Evolutionary conservation across 805 yeast species (phyloP).

Genomic region (Ogataea minuta): DNA sequence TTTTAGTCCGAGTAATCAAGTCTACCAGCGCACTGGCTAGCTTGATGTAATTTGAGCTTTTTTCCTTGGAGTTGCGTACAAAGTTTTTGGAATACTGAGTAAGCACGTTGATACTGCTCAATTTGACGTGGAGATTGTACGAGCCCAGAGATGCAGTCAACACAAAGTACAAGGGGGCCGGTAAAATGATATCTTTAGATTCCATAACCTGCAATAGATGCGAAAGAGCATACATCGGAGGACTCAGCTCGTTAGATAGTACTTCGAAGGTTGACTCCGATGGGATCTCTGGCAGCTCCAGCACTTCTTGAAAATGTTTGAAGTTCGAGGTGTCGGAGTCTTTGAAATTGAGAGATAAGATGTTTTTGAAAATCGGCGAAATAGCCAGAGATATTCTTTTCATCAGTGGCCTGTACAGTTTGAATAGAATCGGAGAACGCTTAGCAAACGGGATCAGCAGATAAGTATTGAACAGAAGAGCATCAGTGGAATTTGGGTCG

Average conservation of each 20-base stretch:
- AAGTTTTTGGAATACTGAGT: conserved; percentile 26
- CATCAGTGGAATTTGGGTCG: conserved; percentile 6
- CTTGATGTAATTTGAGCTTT: conserved; percentile 22
- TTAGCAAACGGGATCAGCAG: conserved; percentile 28
- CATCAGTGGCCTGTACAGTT: conserved; percentile 24
- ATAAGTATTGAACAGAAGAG: conserved; percentile 24
- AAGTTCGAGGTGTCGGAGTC: conserved; percentile 14
- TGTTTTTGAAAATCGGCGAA: conserved; percentile 23
- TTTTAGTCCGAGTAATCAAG: conserved; percentile 23
- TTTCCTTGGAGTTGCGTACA: conserved; percentile 12
- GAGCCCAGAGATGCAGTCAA: conserved; percentile 26
- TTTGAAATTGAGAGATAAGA: conserved; percentile 20
- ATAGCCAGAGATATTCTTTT: conserved; percentile 20
- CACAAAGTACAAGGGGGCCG: conserved; percentile 29
- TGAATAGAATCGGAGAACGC: conserved; percentile 8
- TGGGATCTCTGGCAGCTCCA: conserved; percentile 23
- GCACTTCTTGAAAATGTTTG: conserved; percentile 15
- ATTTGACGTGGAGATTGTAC: conserved; percentile 24
- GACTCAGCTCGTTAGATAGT: conserved; percentile 23
- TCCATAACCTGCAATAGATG: conserved; percentile 19
- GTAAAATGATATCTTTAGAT: conserved; percentile 14
- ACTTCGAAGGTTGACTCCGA: conserved; percentile 17
- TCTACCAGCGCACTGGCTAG: conserved; percentile 26
- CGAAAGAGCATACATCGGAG: conserved; percentile 28
- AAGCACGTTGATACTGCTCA: conserved; percentile 30